Evolutionary conservation across 257 asterid genomes (phyloP).

Genomic region (Solanum chaucha): DNA sequence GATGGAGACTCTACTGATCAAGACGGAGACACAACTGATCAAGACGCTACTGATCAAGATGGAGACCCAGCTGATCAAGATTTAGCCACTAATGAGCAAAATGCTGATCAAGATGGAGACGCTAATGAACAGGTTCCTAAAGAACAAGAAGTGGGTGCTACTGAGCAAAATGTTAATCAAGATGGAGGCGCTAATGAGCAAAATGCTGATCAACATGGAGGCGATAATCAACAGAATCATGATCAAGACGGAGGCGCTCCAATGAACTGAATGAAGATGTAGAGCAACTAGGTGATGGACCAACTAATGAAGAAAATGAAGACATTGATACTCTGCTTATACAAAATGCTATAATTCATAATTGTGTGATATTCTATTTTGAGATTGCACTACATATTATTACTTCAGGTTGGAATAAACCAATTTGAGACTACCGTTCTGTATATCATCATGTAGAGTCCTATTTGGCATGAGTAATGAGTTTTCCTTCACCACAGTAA

Average conservation of each 20-base stretch:
- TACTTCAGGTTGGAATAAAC: not conserved
- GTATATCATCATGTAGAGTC: not conserved
- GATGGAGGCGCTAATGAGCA: not conserved
- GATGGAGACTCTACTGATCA: not conserved
- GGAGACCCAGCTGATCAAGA: not conserved
- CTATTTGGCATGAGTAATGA: not conserved
- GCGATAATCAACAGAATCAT: not conserved
- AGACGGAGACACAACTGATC: not conserved
- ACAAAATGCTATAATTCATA: not conserved
- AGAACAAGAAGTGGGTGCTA: not conserved
- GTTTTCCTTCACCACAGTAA: no score
- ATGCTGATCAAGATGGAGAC: not conserved
- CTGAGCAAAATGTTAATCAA: not conserved
- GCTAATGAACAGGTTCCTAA: not conserved
- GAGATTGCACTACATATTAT: not conserved
- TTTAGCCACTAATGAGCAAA: not conserved
- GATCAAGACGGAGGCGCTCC: not conserved
- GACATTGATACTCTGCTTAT: not conserved
- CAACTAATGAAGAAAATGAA: not conserved
- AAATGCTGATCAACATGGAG: not conserved
- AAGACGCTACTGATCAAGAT: not conserved
- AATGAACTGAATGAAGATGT: not conserved
- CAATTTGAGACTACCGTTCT: not conserved
- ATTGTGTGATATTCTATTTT: not conserved
- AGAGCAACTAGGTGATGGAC: not conserved